A percentile compares a stretch with the other conserved stretches of the same genome.
These are phyloP conservation scores for Nitzschia putrida DNA, from an alignment of 108 stramenopile species.

Conservation along the genomic window DNA sequence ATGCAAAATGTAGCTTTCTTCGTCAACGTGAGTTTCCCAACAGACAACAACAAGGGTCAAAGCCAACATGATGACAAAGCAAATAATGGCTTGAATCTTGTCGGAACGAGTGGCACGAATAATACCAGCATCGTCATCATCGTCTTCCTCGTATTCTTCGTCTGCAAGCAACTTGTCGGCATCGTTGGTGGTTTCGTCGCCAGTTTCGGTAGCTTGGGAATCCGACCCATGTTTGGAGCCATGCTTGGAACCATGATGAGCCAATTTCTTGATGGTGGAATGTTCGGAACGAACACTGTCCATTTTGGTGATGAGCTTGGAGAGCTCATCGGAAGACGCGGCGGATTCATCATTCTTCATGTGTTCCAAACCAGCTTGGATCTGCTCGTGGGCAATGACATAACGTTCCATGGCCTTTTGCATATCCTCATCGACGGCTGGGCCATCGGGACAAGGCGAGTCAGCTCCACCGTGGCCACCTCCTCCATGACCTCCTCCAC, in stretches of 20 bases:
- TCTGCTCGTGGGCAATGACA: too few relatives aligned
- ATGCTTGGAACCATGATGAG: too few relatives aligned
- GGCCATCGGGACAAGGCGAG: slow-evolving; percentile 7
- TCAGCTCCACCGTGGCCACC: not conserved
- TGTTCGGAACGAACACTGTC: too few relatives aligned
- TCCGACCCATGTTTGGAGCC: too few relatives aligned
- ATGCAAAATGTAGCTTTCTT: slow-evolving; percentile 45
- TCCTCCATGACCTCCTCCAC: slow-evolving; percentile 18
- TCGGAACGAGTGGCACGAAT: slow-evolving; percentile 53
- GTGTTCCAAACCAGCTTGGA: too few relatives aligned
- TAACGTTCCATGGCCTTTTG: slow-evolving; percentile 20
- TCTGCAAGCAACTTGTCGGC: not conserved
- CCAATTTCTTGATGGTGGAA: too few relatives aligned
- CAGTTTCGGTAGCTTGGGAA: not conserved
- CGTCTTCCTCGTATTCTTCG: slow-evolving; percentile 1
- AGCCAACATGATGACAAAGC: slow-evolving; percentile 43
- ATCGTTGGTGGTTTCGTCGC: not conserved
- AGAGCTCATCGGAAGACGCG: too few relatives aligned
- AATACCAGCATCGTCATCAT: slow-evolving; percentile 29
- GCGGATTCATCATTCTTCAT: too few relatives aligned
- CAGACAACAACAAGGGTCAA: slow-evolving; percentile 37
- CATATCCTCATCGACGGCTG: slow-evolving; percentile 22
- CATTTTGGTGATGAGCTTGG: too few relatives aligned
- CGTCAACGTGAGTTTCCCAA: slow-evolving; percentile 55
- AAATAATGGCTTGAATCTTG: slow-evolving; percentile 43